Conservation (phyloP, 140 eudicot species). For the Bidens hawaiensis region DNA sequence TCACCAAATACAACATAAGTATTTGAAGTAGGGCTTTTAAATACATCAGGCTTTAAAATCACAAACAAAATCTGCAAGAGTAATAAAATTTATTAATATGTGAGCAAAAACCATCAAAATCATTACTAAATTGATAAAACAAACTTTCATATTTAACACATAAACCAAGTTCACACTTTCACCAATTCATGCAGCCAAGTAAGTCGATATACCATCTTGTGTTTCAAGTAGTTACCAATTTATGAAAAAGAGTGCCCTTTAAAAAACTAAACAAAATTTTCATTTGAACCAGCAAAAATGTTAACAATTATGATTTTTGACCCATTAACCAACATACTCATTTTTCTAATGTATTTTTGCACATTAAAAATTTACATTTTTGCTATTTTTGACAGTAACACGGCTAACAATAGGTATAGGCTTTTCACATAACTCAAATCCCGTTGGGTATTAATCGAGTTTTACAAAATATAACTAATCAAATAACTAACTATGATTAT, state of each 20-base stretch:
- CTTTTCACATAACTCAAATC: too few relatives aligned
- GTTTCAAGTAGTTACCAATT: not conserved
- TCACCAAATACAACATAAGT: too few relatives aligned
- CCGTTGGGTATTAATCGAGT: too few relatives aligned
- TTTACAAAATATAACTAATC: too few relatives aligned
- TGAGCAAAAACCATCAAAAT: not conserved
- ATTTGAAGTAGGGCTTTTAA: too few relatives aligned
- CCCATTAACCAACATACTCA: not conserved
- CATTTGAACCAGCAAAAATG: too few relatives aligned
- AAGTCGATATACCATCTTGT: not conserved
- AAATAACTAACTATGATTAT: too few relatives aligned
- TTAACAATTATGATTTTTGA: not conserved
- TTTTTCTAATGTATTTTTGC: not conserved
- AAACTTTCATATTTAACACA: not conserved
- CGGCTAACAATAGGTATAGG: constrained; percentile 34
- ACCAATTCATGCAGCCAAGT: not conserved
- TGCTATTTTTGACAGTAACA: constrained; percentile 37
- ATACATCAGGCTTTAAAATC: constrained; percentile 47
- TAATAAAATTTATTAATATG: not conserved
- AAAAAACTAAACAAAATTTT: too few relatives aligned
- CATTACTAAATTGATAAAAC: not conserved
- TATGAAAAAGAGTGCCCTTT: too few relatives aligned
- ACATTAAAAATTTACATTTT: constrained; percentile 21
- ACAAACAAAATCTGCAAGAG: constrained; percentile 44
- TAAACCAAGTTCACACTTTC: not conserved